A percentile compares a stretch with the other conserved stretches of the same genome.
These are phyloP conservation scores for Eimeria necatrix DNA, from an alignment of 169 alveolate genomes.

Conservation along the genomic window DNA sequence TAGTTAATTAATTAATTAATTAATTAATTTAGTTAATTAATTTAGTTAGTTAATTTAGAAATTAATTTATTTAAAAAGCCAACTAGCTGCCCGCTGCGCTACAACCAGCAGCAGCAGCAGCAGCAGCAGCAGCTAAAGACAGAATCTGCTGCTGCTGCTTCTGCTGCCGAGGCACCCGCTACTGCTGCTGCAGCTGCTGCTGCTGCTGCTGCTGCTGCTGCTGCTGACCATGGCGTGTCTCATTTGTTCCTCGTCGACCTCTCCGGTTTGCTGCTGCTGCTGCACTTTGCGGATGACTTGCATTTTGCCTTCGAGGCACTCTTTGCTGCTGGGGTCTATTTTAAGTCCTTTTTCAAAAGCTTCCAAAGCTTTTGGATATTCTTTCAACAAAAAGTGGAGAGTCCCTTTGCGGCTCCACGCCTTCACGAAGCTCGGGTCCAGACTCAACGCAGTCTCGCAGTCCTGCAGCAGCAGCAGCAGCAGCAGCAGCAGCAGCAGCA, in stretches of 20 bases:
- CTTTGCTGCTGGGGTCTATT: constrained; percentile 95
- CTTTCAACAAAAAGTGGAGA: constrained; percentile 97
- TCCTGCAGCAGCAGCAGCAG: no score
- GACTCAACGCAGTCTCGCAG: constrained; percentile 95
- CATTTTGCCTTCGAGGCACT: constrained; percentile 89
- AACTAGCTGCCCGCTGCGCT: no score
- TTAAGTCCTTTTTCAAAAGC: constrained; percentile 97
- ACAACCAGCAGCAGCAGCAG: no score
- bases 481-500: no score
- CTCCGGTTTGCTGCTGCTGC: constrained; percentile 81
- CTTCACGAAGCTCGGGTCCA: constrained; percentile 97
- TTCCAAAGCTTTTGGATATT: constrained; percentile 97
- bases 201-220: constrained; percentile 40
- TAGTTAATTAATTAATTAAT: no score
- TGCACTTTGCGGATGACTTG: constrained; percentile 91
- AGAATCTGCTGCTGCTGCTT: neutral
- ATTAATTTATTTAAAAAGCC: no score
- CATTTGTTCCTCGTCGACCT: constrained; percentile 94
- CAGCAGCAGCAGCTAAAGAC: neutral
- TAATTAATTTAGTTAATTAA: no score
- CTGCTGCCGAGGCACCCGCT: no score
- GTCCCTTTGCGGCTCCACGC: constrained; percentile 98
- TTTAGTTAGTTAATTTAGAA: no score
- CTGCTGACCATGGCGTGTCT: constrained; percentile 88
- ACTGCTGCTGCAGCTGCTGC: no score